Evolutionary conservation across 495 filamentous ascomycete species (phyloP).

Genomic region (Penicillium maclennaniae): DNA sequence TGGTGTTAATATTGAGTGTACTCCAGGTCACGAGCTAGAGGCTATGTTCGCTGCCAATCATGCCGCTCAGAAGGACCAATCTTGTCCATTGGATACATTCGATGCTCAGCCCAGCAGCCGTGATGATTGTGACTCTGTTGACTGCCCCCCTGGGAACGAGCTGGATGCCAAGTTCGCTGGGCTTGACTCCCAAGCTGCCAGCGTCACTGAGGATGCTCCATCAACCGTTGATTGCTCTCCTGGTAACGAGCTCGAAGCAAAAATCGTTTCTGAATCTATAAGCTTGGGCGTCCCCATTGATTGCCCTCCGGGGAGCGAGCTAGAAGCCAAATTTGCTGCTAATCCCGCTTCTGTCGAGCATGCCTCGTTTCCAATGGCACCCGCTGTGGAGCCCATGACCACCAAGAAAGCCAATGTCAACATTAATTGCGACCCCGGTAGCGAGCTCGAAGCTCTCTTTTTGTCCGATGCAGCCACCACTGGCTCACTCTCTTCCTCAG

Average conservation of each 20-base stretch:
- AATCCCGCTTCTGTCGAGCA: neutral
- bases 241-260: conserved; percentile 15
- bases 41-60: conserved; percentile 12
- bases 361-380: neutral
- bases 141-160: conserved; percentile 15
- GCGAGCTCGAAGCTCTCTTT: conserved; percentile 8
- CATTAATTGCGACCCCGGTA: conserved; percentile 3
- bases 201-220: neutral
- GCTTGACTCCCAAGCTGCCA: neutral
- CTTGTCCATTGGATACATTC: neutral
- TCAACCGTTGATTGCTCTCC: conserved; percentile 6
- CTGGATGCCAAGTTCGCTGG: conserved; percentile 9
- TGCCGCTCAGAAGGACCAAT: conserved; percentile 1
- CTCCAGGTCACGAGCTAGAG: conserved; percentile 18
- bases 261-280: conserved; percentile 2
- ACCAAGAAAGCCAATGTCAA: conserved; percentile 4
- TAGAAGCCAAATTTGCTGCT: conserved; percentile 1
- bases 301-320: conserved; percentile 10
- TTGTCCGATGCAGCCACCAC: conserved; percentile 7
- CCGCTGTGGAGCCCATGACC: neutral
- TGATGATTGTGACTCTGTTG: neutral
- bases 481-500: conserved; percentile 35
- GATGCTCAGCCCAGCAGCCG: neutral
- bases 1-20: conserved; percentile 7
- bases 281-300: neutral